Conservation (phyloP, 805 yeast genomes). For the Candida tallmaniae region DNA sequence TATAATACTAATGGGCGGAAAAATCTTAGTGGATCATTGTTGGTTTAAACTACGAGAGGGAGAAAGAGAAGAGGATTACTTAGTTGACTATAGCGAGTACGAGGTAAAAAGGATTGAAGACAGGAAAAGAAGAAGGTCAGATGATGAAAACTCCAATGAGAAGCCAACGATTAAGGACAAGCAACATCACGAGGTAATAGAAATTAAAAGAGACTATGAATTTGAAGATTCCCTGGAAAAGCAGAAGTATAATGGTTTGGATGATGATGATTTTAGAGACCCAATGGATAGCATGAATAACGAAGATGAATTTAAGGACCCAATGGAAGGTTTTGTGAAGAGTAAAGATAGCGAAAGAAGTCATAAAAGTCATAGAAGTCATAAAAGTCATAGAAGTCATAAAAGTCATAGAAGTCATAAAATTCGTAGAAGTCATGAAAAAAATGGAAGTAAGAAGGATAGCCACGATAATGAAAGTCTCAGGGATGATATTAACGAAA, state of each 20-base stretch:
- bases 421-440: background rate
- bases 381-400: background rate
- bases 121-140: background rate
- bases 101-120: background rate
- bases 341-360: constrained; percentile 4
- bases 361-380: background rate
- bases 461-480: background rate
- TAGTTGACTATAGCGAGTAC: constrained; percentile 20
- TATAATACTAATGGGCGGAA: constrained; percentile 44
- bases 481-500: no score
- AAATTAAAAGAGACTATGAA: constrained; percentile 4
- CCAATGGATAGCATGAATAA: no score
- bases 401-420: background rate
- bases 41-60: constrained; percentile 52
- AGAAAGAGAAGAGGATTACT: constrained; percentile 43
- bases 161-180: background rate
- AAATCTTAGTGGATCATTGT: constrained; percentile 65
- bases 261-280: constrained; percentile 3
- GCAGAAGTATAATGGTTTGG: no score
- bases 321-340: constrained; percentile 20
- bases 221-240: no score
- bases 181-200: constrained; percentile 2
- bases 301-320: constrained; percentile 31
- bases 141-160: background rate
- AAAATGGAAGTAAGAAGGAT: background rate